These are phyloP conservation scores for Circinella minor DNA, from an alignment of 371 early-diverging fungal genomes.

Conservation along the genomic window DNA sequence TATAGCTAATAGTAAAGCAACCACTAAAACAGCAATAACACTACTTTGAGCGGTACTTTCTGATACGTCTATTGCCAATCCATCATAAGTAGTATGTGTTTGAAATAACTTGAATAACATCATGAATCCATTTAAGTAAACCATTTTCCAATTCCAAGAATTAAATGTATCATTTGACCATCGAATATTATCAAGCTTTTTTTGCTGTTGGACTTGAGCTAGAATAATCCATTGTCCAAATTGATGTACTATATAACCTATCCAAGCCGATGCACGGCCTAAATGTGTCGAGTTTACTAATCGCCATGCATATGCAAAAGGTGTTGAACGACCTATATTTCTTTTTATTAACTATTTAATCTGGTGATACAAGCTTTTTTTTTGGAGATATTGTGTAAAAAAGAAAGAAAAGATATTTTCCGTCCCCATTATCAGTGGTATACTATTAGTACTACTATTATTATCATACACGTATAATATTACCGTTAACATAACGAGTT, in stretches of 20 bases:
- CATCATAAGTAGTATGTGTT: conserved; percentile 42
- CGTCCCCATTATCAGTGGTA: no score
- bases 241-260: conserved; percentile 38
- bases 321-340: conserved; percentile 35
- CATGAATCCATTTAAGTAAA: conserved; percentile 43
- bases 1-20: conserved; percentile 46
- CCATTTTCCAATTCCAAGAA: conserved; percentile 53
- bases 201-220: conserved; percentile 27
- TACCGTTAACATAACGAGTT: conserved; percentile 37
- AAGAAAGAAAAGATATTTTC: no score
- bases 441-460: no score
- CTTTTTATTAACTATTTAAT: no score
- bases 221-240: conserved; percentile 44
- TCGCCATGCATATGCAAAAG: conserved; percentile 53
- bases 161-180: conserved; percentile 36
- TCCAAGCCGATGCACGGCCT: conserved; percentile 34
- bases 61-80: conserved; percentile 42
- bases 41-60: conserved; percentile 48
- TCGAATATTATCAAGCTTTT: conserved; percentile 7
- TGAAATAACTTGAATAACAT: conserved; percentile 37
- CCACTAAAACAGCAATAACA: conserved; percentile 41
- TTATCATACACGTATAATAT: no score
- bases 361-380: no score
- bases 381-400: no score
- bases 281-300: conserved; percentile 21